Base-by-base conservation (phyloP, 2,329 filamentous ascomycete genomes). In the Tolypocladium tropicale region DNA sequence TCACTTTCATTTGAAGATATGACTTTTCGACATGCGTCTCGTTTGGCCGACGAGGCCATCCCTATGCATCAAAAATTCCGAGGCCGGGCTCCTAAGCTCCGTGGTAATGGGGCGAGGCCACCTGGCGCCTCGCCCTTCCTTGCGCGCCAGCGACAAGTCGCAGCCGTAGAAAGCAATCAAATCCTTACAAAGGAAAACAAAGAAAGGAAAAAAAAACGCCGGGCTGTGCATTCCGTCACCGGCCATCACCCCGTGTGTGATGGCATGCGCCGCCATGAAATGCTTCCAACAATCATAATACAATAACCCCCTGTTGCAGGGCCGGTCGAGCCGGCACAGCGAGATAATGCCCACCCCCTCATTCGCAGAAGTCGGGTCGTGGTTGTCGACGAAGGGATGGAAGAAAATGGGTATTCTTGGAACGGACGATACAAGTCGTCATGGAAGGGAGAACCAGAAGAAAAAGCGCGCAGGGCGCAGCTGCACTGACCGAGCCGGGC, bases 191-290 rank as follows among this genome's bases (percentile, higher is more conserved):
- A 52, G 43, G 60, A 18, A 12, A 37, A 52, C 52, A 61, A 66
- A 65, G n/a, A n/a, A n/a, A n/a, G n/a, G n/a, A n/a, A 18, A 12
- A 37, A 52, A 53, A 61, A 66, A 65, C 65, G 65, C 64, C 66
- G 60, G 58, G 53, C 57, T 60, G 59, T 62, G 59, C 60, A 61
- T 58, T 59, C 60, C 58, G 54, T 58, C 58, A 53, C 53, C 57
- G 41, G 34, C 23, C 32, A 52, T 56, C 37, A 43, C 55, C 46
- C 56, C 39, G 58, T 57, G 53, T 58, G 57, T 59, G 52, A 56
- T 55, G 43, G 41, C 51, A 58, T 57, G 54, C 54, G 53, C 59
- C 60, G 57, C 60, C 54, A 59, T 60, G 59, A 59, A 57, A 36
- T 55, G 55, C 34, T 57, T 58, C n/a, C 53, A 51, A 55, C 56